Base-by-base conservation (phyloP, 2,329 filamentous ascomycete genomes). In the Neoarthrinium moseri region DNA sequence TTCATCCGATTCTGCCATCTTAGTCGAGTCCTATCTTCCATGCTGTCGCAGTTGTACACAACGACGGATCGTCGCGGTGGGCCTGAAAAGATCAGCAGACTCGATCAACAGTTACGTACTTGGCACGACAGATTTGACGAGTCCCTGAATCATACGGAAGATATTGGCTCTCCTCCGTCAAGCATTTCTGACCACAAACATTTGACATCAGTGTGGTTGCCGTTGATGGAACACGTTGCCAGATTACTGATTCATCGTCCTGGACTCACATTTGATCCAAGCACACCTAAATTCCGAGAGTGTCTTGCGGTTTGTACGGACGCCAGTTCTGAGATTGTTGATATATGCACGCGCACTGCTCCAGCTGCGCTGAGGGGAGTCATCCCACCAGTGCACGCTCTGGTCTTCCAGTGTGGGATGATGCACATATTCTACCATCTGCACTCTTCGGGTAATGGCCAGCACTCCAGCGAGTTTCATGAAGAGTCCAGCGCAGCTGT, bases 1-100 rank as follows among this genome's bases (percentile, higher is more conserved):
- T 45, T 45, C 21, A 33, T 32, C 21, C 10, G 12, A 12, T 32
- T 32, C 18, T 13, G n/a, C 7, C 34, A 30, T 26, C 35, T 45
- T 2, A 32, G n/a, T 18, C 43, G 22, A 2, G 18, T 45, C 7
- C n/a, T 45, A 10, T 29, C 43, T 4, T 29, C 43, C 12, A 23
- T 27, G 11, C 34, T 39, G 4, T 27, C 34, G 24, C 43, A 45
- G 15, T 20, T 45, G n/a, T 45, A 45, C 34, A 39, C 43, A 5
- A 45, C 43, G 11, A 45, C 43, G 33, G 24, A 45, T 20, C 43
- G 34, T n/a, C 33, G 35, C 6, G 34, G 34, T 12, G 34, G 34
- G 5, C 22, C 18, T 12, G 34, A 30, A 7, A 45, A 39, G 35
- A 45, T 45, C 13, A 15, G 18, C 11, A 13, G 43, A 13, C 43